Base-by-base conservation (phyloP, 2,329 filamentous ascomycete species). In the Lachnellula occidentalis region DNA sequence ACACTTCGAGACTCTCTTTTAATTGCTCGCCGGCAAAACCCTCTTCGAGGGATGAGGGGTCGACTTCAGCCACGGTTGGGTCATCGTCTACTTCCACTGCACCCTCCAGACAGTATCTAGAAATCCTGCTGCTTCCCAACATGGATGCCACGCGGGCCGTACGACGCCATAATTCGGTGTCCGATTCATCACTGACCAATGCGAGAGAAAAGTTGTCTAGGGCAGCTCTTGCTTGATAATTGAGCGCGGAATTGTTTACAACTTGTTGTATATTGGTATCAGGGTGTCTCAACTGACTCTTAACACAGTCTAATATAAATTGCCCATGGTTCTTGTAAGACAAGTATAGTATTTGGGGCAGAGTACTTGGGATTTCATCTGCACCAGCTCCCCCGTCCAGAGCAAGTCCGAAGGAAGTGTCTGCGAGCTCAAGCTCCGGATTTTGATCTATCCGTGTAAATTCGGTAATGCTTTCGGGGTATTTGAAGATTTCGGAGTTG, bases 271-370 rank as follows among this genome's bases (percentile, higher is more conserved):
- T 50, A 19, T 31, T 50, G 9, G 64, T 56, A 2, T 62, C 58
- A 31, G 73, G 73, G 11, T 74, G 69, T 46, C 73, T 62, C 17
- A 78, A 60, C 43, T 72, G 77, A 70, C 81, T 74, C 63, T 78
- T 84, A 61, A 87, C 81, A 55, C 74, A 76, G 68, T 99, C 92
- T n/a, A 99, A 76, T 55, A 87, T 76, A 67, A 95, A 96, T 67
- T 97, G 90, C 42, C 91, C 94, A 72, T 92, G 86, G 64, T 97
- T 99, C 71, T 97, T 99, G 76, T 95, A 90, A 1, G 92, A 88
- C 7, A 99, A 80, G 66, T 96, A 96, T 19, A 97, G 78, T 11
- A 95, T 91, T 67, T 96, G 92, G 0, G 90, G 86, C 9, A 97
- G 75, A 48, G 87, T 92, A 67, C 87, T 94, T 15, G 86, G 89